Conservation (phyloP, 192 early-diverging fungal species). For the Dissophora globulifera region DNA sequence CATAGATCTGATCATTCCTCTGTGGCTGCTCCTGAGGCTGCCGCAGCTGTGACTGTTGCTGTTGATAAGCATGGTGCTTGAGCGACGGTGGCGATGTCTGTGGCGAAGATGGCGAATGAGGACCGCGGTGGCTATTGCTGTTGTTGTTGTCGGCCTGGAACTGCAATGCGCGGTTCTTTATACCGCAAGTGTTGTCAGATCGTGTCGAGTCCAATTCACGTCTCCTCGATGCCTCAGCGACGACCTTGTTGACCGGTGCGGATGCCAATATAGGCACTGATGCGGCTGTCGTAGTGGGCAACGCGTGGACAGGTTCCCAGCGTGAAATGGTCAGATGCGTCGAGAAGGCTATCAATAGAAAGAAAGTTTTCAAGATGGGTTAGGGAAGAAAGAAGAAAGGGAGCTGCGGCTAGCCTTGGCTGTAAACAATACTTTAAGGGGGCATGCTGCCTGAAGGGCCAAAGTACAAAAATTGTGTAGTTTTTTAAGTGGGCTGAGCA, state of each 20-base stretch:
- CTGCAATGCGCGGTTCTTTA: background rate
- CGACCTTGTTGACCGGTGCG: background rate
- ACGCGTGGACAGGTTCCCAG: constrained; percentile 32
- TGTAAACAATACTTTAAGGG: background rate
- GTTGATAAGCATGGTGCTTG: background rate
- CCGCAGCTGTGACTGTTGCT: constrained; percentile 7
- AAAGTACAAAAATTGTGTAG: constrained; percentile 12
- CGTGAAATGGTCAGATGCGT: constrained; percentile 46
- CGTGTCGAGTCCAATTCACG: no score
- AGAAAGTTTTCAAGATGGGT: background rate
- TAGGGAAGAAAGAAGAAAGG: no score
- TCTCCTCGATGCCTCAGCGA: background rate
- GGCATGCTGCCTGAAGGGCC: constrained; percentile 16
- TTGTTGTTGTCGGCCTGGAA: background rate
- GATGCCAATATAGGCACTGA: background rate
- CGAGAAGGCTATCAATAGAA: constrained; percentile 38
- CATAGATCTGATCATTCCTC: constrained; percentile 18
- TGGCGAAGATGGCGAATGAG: background rate
- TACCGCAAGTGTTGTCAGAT: background rate
- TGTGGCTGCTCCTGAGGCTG: constrained; percentile 2
- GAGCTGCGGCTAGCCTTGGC: no score
- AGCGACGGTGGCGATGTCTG: background rate
- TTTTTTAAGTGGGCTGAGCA: no score
- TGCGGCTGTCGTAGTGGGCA: background rate
- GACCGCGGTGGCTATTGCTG: no score